Evolutionary conservation across 768 basidiomycete genomes (phyloP).

Genomic region (Leccinum broughii): DNA sequence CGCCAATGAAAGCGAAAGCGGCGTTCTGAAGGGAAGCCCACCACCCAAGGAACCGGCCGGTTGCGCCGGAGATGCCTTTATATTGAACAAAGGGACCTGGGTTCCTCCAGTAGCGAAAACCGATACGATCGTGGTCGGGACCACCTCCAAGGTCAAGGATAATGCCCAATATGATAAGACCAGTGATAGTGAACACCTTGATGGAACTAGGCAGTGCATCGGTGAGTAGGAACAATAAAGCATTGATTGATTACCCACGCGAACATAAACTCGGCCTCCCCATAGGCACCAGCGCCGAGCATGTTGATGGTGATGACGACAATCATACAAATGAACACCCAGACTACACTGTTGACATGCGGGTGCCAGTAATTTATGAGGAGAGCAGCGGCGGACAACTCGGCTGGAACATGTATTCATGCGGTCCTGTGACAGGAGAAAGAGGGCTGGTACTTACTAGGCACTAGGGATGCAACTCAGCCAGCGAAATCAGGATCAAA

Average conservation of each 20-base stretch:
- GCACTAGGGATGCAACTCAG: neutral
- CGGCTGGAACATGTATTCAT: neutral
- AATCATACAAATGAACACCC: neutral
- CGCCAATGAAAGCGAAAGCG: neutral
- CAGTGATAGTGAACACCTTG: neutral
- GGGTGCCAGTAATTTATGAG: neutral
- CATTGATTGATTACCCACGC: neutral
- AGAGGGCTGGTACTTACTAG: neutral
- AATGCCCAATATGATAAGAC: neutral
- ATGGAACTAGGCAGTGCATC: neutral
- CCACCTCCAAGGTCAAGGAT: neutral
- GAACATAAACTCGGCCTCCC: neutral
- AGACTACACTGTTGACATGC: neutral
- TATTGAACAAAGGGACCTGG: neutral
- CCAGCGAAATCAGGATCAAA: neutral
- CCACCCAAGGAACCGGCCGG: neutral
- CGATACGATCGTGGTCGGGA: neutral
- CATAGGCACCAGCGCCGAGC: neutral
- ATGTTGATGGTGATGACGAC: neutral
- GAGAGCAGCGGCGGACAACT: neutral
- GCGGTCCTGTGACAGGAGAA: neutral
- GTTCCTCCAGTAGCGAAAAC: neutral
- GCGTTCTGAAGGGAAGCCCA: neutral
- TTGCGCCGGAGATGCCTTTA: neutral
- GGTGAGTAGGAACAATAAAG: neutral